Base-by-base conservation (phyloP, 345 rosid genomes). In the Gossypium sturtianum region DNA sequence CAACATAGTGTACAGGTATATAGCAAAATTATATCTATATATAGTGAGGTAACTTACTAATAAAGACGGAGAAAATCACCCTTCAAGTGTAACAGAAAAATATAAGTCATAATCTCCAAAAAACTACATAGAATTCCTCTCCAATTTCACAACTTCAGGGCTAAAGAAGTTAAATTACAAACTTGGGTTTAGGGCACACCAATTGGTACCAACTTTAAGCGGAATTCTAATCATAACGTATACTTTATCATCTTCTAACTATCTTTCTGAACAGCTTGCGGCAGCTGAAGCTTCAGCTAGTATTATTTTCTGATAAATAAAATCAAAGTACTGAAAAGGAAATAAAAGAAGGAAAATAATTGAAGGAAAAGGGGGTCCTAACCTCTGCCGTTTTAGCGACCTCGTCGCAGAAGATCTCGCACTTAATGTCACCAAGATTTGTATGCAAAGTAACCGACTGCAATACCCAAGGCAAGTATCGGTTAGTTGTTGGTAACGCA, bases 381-480 rank as follows among this genome's bases (percentile, higher is more conserved):
- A 90, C 99, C 99, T 93, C 98, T 34, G 98, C 90, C 49, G 93
- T 81, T 81, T 95, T 95, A 65, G 97, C 84, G 52, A 91, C 99
- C 82, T 93, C 98, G 81, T 95, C 98, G 65, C 99, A 95, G 77
- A 86, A 87, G 84, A 95, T 84, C 86, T 95, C 99, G 81, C 99
- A 93, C 87, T 95, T 95, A 76, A 95, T 88, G 78, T 95, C 99
- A 15, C 98, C 99, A 20, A 95, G 97, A 82, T 91, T 95, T 43
- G 98, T 95, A 86, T 93, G 98, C 75, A 95, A 79, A n/a, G 99
- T 95, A 59, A 93, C 98, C 4, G 98, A 89, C 99, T 95, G 87
- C 80, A 56, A 73, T n/a, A 20, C 51, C 51, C 52, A 52, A 45
- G 38, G 43, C 2, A 67, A 27, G 3, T 13, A 45, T 16, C 23